Evolutionary conservation across 805 yeast species (phyloP).

Genomic region (Saccharomycodes ludwigii): DNA sequence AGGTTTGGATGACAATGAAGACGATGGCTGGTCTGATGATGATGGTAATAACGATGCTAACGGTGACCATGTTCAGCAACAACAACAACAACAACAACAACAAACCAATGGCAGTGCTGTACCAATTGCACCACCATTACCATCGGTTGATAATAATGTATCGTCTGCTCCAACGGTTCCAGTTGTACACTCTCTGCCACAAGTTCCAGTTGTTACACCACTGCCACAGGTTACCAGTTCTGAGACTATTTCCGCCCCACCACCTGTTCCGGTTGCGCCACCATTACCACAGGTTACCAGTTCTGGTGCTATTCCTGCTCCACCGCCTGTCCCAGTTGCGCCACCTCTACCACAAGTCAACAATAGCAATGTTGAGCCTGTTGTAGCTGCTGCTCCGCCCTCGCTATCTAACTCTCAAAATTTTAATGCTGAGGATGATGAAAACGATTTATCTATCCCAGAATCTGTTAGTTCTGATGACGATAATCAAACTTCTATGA

Average conservation of each 20-base stretch:
- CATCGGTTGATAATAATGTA: constrained; percentile 9
- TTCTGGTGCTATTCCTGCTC: constrained; percentile 13
- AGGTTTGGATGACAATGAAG: constrained; percentile 26
- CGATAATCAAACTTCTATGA: constrained; percentile 6
- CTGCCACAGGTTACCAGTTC: constrained; percentile 4
- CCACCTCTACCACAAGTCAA: constrained; percentile 19
- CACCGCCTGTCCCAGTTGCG: constrained; percentile 19
- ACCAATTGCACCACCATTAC: constrained; percentile 7
- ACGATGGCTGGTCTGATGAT: constrained; percentile 20
- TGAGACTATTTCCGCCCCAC: constrained; percentile 7
- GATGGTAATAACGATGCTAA: neutral
- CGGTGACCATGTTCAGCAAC: neutral
- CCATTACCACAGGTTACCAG: constrained; percentile 15
- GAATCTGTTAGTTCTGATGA: constrained; percentile 24
- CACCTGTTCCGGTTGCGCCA: constrained; percentile 17
- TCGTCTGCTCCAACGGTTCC: constrained; percentile 7
- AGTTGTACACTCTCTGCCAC: constrained; percentile 1
- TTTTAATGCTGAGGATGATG: constrained; percentile 7
- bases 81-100: constrained; percentile 3
- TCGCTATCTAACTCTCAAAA: constrained; percentile 4
- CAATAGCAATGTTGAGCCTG: constrained; percentile 20
- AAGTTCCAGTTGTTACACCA: constrained; percentile 3
- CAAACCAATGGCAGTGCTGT: constrained; percentile 1
- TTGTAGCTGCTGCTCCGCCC: constrained; percentile 23
- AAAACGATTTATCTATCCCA: constrained; percentile 23